Base-by-base conservation (phyloP, 345 rosid species). In the Orychophragmus violaceus region DNA sequence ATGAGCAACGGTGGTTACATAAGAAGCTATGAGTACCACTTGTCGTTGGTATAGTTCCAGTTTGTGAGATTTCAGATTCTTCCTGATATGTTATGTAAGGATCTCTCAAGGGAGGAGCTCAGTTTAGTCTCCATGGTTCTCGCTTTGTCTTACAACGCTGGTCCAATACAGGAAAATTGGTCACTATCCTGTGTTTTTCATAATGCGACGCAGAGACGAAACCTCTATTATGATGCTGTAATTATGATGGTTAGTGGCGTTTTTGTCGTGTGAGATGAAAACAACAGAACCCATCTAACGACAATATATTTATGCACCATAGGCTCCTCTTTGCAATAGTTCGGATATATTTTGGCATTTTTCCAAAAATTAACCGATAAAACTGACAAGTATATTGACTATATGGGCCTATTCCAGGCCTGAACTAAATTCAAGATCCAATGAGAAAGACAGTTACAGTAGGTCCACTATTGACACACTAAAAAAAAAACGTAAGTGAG, bases 311-410 rank as follows among this genome's bases (percentile, higher is more conserved):
- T 70, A 37, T 66, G 66, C 76, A 54, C 69, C 35, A 65, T 68
- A 92, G 98, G 98, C 97, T 53, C 95, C 98, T 16, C 65, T 92
- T 48, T 80, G 81, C 70, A 83, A 78, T 76, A n/a, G n/a, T n/a
- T n/a, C n/a, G n/a, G n/a, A n/a, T n/a, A n/a, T n/a, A n/a, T n/a
- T n/a, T n/a, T n/a, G n/a, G n/a, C n/a, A n/a, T n/a, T n/a, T n/a
- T n/a, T n/a, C n/a, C n/a, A n/a, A n/a, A n/a, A n/a, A n/a, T n/a
- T n/a, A n/a, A n/a, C n/a, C n/a, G n/a, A n/a, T n/a, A n/a, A n/a
- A n/a, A n/a, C n/a, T n/a, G n/a, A n/a, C n/a, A n/a, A n/a, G n/a
- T n/a, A n/a, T n/a, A n/a, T n/a, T n/a, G n/a, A n/a, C n/a, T n/a
- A n/a, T n/a, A n/a, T n/a, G n/a, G n/a, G n/a, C n/a, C n/a, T n/a